A percentile compares a stretch with the other conserved stretches of the same genome.
These are phyloP conservation scores for Pseudotsuga menziesii DNA, from an alignment of 75 land plant species.

Conservation along the genomic window DNA sequence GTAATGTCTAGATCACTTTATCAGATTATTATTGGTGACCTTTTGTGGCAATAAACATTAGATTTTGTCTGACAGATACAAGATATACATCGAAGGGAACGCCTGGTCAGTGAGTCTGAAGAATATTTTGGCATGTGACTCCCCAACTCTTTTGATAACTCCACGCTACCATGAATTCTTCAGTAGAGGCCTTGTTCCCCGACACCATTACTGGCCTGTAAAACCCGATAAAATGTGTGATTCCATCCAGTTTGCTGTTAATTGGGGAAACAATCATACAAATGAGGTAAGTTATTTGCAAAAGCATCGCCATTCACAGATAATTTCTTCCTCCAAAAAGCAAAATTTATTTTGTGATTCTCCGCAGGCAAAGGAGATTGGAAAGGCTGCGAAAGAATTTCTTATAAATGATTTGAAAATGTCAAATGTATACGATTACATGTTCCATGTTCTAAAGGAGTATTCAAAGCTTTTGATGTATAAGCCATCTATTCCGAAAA, in stretches of 20 bases:
- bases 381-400: slow-evolving; percentile 21
- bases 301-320: too few species aligned
- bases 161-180: slow-evolving; percentile 49
- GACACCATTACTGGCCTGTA: slow-evolving; percentile 51
- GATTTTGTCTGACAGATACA: not conserved
- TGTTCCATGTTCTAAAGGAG: slow-evolving; percentile 30
- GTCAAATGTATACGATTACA: slow-evolving; percentile 37
- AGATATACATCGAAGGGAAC: slow-evolving; percentile 1
- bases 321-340: not conserved
- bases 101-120: slow-evolving; percentile 76
- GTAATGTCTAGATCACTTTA: not conserved
- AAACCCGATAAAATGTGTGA: slow-evolving; percentile 21
- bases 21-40: not conserved
- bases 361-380: slow-evolving; percentile 23
- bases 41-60: not conserved
- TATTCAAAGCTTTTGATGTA: slow-evolving; percentile 28
- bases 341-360: not conserved
- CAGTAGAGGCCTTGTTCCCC: slow-evolving; percentile 31
- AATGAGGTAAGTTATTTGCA: slow-evolving; percentile 7
- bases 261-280: slow-evolving; percentile 48
- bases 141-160: slow-evolving; percentile 33
- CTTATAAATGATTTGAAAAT: slow-evolving; percentile 18
- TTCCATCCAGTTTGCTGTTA: slow-evolving; percentile 46
- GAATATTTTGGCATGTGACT: slow-evolving; percentile 61
- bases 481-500: slow-evolving; percentile 16